Base-by-base conservation (phyloP, 2,329 filamentous ascomycete species). In the Furcasterigmium furcatum region DNA sequence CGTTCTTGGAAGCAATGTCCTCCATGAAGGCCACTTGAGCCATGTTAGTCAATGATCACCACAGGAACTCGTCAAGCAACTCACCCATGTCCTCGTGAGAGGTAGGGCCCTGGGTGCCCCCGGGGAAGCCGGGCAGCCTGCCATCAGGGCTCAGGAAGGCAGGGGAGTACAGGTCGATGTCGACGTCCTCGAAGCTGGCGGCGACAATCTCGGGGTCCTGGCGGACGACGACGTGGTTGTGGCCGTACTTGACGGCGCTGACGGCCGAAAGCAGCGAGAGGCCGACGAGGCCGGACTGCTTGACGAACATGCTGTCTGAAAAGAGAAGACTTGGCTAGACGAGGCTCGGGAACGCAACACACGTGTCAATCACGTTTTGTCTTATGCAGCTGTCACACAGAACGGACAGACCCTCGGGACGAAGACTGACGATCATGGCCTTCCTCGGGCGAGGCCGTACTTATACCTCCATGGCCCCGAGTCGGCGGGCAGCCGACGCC, bases 91-190 rank as follows among this genome's bases (percentile, higher is more conserved):
- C 43, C 5, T 46, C 41, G 8, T 49, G 48, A 7, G 50, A 50
- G 12, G 52, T 47, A n/a, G 52, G 52, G 2, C 50, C 52, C 38
- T 54, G 45, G 3, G 52, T 54, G 20, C 52, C 52, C 22, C 49
- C 19, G 4, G 38, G 25, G 50, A 54, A 54, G 25, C 50, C 52
- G 10, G 44, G 38, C 30, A 47, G 46, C 4, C 44, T 32, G 20
- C 41, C 43, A 13, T 52, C 50, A 4, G 45, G 45, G 9, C 30
- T 44, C 24, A 50, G 27, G 41, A 54, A 54, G 2, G 46, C 45
- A 4, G 52, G 52, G 18, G 52, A 52, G 12, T 42, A 38, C 24
- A 54, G 45, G 9, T 52, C 45, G 38, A 54, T 40, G 38, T 52
- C 43, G 4, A 52, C 30, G 13, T 46, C 47, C 12, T 42, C 30